phyloP scores from a whole-genome alignment of 1,139 yeast genomes.

The Candida anutae region DNA sequence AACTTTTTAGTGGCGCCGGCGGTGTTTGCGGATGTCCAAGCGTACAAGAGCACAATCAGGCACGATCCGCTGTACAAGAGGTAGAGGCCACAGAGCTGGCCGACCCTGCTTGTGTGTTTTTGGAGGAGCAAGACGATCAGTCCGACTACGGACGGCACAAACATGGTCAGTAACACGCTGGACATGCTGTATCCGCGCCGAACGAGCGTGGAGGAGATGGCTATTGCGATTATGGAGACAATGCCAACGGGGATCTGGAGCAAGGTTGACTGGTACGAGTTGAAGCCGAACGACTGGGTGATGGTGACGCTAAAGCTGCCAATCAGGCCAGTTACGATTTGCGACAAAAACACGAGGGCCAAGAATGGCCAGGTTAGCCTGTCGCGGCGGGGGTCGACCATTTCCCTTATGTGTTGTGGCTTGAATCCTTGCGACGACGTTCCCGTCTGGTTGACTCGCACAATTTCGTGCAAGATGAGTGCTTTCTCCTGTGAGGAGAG shows the following conservation, averaged over 20 bases:
- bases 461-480: slow-evolving; percentile 9
- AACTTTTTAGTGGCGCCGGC: slow-evolving; percentile 13
- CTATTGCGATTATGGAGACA: slow-evolving; percentile 25
- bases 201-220: slow-evolving; percentile 24
- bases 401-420: slow-evolving; percentile 20
- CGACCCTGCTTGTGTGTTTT: slow-evolving; percentile 16
- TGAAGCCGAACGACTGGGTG: slow-evolving; percentile 30
- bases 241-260: slow-evolving; percentile 36
- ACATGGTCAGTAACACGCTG: slow-evolving; percentile 21
- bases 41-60: slow-evolving; percentile 11
- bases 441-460: slow-evolving; percentile 16
- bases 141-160: slow-evolving; percentile 29
- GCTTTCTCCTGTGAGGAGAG: slow-evolving; percentile 29
- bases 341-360: slow-evolving; percentile 24
- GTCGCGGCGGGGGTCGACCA: slow-evolving; percentile 18
- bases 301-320: slow-evolving; percentile 34
- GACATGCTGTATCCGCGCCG: slow-evolving; percentile 19
- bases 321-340: slow-evolving; percentile 36
- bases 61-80: slow-evolving; percentile 21
- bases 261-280: slow-evolving; percentile 24
- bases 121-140: slow-evolving; percentile 24
- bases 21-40: slow-evolving; percentile 12
- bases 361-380: slow-evolving; percentile 31
- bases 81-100: slow-evolving; percentile 29
- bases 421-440: slow-evolving; percentile 22